Conservation (phyloP, 2,329 filamentous ascomycete species). For the Xylariaceae sp. region DNA sequence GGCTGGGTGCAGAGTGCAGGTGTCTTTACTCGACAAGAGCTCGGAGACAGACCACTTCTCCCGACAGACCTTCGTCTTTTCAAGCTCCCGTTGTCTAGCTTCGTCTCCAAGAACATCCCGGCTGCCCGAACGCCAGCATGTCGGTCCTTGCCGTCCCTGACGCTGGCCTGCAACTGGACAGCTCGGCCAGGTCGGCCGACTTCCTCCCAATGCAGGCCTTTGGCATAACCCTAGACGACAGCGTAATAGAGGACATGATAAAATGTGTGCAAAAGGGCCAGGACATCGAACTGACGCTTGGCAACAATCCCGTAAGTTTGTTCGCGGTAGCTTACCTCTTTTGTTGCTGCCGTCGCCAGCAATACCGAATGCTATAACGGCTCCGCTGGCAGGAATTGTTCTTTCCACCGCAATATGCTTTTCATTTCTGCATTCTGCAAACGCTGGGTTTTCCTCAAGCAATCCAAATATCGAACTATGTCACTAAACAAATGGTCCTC, state of each 20-base stretch:
- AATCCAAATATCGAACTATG: no score
- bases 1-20: constrained; percentile 25
- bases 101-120: constrained; percentile 6
- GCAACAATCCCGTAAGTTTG: constrained; percentile 54
- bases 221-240: constrained; percentile 52
- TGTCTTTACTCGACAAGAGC: constrained; percentile 16
- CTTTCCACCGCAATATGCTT: not conserved
- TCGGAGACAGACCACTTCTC: constrained; percentile 5
- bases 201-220: constrained; percentile 52
- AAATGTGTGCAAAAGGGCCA: constrained; percentile 53
- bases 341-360: constrained; percentile 6
- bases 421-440: not conserved
- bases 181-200: constrained; percentile 40
- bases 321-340: constrained; percentile 9
- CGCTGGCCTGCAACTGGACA: constrained; percentile 53
- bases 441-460: no score
- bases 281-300: constrained; percentile 53
- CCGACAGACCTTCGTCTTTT: constrained; percentile 2
- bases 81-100: constrained; percentile 3
- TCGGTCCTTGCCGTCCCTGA: constrained; percentile 53
- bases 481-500: no score
- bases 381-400: not conserved
- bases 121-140: constrained; percentile 33
- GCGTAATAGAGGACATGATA: constrained; percentile 59
- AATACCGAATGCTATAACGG: constrained; percentile 8